Evolutionary conservation across 345 rosid genomes (phyloP).

Genomic region (Eucalyptus urophylla): DNA sequence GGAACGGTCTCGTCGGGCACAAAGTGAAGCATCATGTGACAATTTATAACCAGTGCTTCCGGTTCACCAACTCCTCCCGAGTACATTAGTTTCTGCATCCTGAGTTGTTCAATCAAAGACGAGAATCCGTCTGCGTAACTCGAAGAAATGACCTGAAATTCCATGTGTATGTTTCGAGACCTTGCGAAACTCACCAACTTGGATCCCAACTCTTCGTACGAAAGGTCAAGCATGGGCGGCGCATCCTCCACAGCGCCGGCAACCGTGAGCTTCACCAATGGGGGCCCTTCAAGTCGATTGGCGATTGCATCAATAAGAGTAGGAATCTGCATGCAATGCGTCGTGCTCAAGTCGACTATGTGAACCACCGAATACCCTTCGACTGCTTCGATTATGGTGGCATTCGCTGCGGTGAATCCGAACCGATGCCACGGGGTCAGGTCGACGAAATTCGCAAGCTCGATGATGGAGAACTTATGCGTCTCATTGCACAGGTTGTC

Average conservation of each 20-base stretch:
- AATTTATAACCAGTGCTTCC: constrained; percentile 73
- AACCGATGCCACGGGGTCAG: constrained; percentile 95
- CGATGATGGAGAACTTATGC: constrained; percentile 67
- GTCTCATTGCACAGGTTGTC: constrained; percentile 19
- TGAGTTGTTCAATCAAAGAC: constrained; percentile 49
- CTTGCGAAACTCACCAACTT: constrained; percentile 63
- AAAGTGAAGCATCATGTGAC: constrained; percentile 82
- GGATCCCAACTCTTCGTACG: constrained; percentile 55
- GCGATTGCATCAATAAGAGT: constrained; percentile 72
- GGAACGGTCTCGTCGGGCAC: constrained; percentile 55
- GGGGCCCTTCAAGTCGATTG: constrained; percentile 38
- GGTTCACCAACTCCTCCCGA: not conserved
- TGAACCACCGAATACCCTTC: constrained; percentile 66
- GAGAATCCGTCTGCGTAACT: constrained; percentile 57
- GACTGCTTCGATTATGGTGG: constrained; percentile 62
- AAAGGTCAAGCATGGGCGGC: constrained; percentile 47
- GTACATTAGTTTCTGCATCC: constrained; percentile 35
- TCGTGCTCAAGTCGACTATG: constrained; percentile 74
- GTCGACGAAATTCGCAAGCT: constrained; percentile 81
- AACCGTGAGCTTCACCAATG: constrained; percentile 64
- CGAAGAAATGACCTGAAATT: constrained; percentile 45
- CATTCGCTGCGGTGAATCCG: constrained; percentile 85
- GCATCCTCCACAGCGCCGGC: constrained; percentile 13
- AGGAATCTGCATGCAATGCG: constrained; percentile 97
- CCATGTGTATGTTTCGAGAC: constrained; percentile 54